Base-by-base conservation (phyloP, 2,329 filamentous ascomycete species). In the Stenocarpella maydis region DNA sequence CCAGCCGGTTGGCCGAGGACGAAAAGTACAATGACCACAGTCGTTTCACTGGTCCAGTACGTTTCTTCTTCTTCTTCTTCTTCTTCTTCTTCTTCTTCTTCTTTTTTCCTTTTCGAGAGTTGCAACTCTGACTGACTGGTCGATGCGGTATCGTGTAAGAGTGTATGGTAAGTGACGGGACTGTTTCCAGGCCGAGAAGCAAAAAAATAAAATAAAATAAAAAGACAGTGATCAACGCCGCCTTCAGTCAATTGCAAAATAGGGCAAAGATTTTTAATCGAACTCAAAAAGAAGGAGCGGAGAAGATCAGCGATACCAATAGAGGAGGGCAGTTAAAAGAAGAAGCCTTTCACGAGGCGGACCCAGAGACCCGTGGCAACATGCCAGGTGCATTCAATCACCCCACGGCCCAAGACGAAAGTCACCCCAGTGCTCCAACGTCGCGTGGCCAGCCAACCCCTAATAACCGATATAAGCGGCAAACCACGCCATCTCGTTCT, bases 211-310 rank as follows among this genome's bases (percentile, higher is more conserved):
- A n/a, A 28, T 41, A 47, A 47, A 10, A 26, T 50, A 41, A 41
- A 52, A n/a, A 54, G 66, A 49, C 60, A 69, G 61, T 71, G 67
- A 55, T 71, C 69, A 69, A 71, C 69, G 31, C 67, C 47, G 54
- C 60, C 69, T 43, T 58, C 31, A n/a, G n/a, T 53, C 6, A 34
- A 26, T 19, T 19, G 28, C 7, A 67, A 31, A 17, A 39, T 14
- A 39, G 49, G 50, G 65, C 65, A 41, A 52, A 50, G 65, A 52
- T 63, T 63, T 61, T 49, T 47, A n/a, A 49, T 67, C 52, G 54
- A 47, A 17, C 15, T 37, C 26, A 19, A 34, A 47, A 24, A 31
- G 9, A 49, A 58, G 39, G 43, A 41, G 21, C 45, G 31, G 12
- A 12, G 19, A 21, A 55, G 55, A 58, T 60, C 58, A 58, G 15